phyloP scores from a whole-genome alignment of 2,329 filamentous ascomycete species.

The Mariannaea sp. region DNA sequence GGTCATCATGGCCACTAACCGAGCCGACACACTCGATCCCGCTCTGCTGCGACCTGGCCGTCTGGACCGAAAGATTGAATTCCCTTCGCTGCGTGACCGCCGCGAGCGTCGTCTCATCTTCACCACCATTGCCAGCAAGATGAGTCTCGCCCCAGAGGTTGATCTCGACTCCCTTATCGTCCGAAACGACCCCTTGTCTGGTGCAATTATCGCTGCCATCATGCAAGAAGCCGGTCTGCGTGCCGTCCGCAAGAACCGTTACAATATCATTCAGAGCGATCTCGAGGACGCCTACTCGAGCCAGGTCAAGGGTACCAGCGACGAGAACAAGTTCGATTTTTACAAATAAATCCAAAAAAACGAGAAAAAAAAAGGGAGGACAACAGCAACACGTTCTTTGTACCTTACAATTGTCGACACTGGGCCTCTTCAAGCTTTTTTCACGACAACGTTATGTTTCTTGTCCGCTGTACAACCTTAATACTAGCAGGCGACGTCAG shows the following conservation, averaged over 20 bases:
- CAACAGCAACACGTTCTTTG: constrained; percentile 1
- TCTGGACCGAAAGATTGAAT: constrained; percentile 98
- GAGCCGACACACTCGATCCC: constrained; percentile 94
- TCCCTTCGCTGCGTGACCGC: constrained; percentile 91
- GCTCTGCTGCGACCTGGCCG: constrained; percentile 92
- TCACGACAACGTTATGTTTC: constrained; percentile 20
- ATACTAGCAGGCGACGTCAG: background rate
- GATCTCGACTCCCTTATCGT: constrained; percentile 96
- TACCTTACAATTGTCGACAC: constrained; percentile 3
- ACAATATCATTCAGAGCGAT: constrained; percentile 98
- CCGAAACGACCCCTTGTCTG: constrained; percentile 91
- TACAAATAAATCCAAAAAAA: constrained; percentile 83
- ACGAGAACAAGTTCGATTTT: constrained; percentile 84
- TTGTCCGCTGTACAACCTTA: constrained; percentile 33
- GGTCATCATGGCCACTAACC: constrained; percentile 99
- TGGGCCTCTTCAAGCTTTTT: constrained; percentile 1
- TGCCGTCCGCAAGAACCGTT: constrained; percentile 95
- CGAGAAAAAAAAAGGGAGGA: no score
- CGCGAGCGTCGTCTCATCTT: constrained; percentile 97
- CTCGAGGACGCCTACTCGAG: constrained; percentile 96
- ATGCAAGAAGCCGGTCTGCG: constrained; percentile 98
- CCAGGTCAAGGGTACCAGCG: constrained; percentile 81
- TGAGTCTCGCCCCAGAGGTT: constrained; percentile 95
- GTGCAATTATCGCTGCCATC: constrained; percentile 95
- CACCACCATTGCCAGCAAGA: constrained; percentile 93